phyloP scores from a whole-genome alignment of 2,329 filamentous ascomycete species.

The Aspergillus aculeatinus region DNA sequence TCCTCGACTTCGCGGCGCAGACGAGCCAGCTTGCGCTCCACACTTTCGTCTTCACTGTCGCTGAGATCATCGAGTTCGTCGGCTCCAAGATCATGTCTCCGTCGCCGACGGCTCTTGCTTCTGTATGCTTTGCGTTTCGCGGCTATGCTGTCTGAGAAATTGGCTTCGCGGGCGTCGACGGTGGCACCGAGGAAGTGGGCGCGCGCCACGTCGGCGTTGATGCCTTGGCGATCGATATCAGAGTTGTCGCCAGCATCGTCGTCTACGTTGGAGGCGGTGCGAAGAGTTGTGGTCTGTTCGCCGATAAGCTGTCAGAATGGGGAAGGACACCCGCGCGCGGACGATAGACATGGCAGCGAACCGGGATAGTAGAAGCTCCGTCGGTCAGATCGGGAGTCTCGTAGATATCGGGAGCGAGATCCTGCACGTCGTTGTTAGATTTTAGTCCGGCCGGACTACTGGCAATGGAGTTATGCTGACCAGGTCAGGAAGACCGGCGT shows the following conservation, averaged over 20 bases:
- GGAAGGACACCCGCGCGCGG: constrained; percentile 16
- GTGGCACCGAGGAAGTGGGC: constrained; percentile 72
- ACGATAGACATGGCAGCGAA: constrained; percentile 43
- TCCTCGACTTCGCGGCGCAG: constrained; percentile 80
- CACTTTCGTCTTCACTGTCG: constrained; percentile 74
- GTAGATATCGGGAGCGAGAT: constrained; percentile 91
- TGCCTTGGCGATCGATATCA: constrained; percentile 71
- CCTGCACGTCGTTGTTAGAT: constrained; percentile 50
- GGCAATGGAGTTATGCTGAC: constrained; percentile 46
- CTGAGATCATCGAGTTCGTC: constrained; percentile 72
- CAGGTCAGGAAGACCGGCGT: constrained; percentile 75
- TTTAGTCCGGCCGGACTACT: constrained; percentile 2
- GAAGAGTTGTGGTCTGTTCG: constrained; percentile 50
- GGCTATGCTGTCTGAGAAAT: constrained; percentile 86
- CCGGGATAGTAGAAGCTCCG: constrained; percentile 80
- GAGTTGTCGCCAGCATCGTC: constrained; percentile 54
- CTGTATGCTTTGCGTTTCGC: constrained; percentile 82
- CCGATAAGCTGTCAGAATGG: constrained; percentile 36
- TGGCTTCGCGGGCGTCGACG: constrained; percentile 73
- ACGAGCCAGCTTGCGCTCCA: constrained; percentile 77
- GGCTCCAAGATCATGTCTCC: constrained; percentile 45
- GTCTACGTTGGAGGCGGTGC: constrained; percentile 58
- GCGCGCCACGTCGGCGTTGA: constrained; percentile 77
- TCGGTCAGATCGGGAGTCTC: constrained; percentile 92
- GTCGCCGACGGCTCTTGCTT: constrained; percentile 66